Conservation (phyloP, 2,329 filamentous ascomycete species). For the Neocatenulostroma microsporum region DNA sequence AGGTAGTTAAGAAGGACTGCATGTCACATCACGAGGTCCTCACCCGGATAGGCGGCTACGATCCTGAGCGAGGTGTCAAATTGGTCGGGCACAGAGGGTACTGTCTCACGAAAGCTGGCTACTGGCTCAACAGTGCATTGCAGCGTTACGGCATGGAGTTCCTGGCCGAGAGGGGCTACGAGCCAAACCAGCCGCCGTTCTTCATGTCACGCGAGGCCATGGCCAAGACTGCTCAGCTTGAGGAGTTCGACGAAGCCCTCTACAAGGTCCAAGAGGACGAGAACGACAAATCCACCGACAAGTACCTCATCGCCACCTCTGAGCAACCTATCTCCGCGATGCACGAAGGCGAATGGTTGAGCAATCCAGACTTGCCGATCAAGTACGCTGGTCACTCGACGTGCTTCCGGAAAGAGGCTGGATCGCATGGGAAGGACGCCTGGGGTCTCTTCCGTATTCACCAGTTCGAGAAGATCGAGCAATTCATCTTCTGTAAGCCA, state of each 20-base stretch:
- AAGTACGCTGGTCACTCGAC: conserved; percentile 85
- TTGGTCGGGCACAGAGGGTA: conserved; percentile 92
- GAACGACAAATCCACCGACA: conserved; percentile 73
- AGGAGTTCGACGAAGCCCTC: conserved; percentile 94
- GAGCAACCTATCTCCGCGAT: conserved; percentile 86
- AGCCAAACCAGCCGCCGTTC: conserved; percentile 63
- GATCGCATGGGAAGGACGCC: conserved; percentile 82
- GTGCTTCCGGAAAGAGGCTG: conserved; percentile 93
- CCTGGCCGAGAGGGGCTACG: conserved; percentile 61
- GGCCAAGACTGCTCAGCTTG: conserved; percentile 95
- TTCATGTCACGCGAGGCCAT: conserved; percentile 95
- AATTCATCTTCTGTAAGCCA: conserved; percentile 73
- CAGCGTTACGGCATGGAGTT: conserved; percentile 95
- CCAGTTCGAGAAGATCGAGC: conserved; percentile 91
- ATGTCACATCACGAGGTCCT: conserved; percentile 96
- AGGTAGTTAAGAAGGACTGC: conserved; percentile 64
- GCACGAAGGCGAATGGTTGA: conserved; percentile 90
- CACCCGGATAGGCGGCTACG: conserved; percentile 78
- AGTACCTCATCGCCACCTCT: conserved; percentile 73
- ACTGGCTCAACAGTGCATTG: conserved; percentile 85
- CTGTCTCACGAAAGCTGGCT: conserved; percentile 80
- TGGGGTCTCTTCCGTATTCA: conserved; percentile 99
- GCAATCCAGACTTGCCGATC: conserved; percentile 75
- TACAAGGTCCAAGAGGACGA: conserved; percentile 89
- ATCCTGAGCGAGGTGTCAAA: conserved; percentile 87